These are phyloP conservation scores for Geotrichum fermentans DNA, from an alignment of 1,139 yeast species.

Conservation along the genomic window DNA sequence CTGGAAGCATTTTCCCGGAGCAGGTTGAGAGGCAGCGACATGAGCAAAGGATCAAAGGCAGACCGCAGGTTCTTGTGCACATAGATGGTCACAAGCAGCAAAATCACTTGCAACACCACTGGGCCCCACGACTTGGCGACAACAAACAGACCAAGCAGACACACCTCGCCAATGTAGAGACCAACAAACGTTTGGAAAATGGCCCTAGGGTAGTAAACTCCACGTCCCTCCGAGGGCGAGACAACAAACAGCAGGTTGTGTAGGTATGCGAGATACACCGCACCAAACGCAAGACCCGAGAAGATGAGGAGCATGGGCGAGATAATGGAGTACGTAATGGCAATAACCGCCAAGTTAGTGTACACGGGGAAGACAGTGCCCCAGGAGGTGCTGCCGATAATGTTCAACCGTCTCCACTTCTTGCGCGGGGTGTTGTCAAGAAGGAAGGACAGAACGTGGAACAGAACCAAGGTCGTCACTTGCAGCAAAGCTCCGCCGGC, in stretches of 20 bases:
- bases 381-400: conserved; percentile 65
- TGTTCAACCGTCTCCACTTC: conserved; percentile 69
- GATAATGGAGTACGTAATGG: conserved; percentile 73
- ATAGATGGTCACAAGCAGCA: conserved; percentile 58
- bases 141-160: conserved; percentile 77
- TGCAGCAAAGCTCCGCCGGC: conserved; percentile 80
- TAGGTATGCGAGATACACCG: conserved; percentile 72
- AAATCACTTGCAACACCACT: conserved; percentile 68
- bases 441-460: conserved; percentile 64
- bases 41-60: conserved; percentile 62
- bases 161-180: conserved; percentile 77
- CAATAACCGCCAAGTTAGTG: conserved; percentile 75
- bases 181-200: conserved; percentile 85
- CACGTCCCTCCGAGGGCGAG: conserved; percentile 68
- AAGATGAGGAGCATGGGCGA: conserved; percentile 74
- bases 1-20: conserved; percentile 11
- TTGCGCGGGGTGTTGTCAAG: conserved; percentile 83
- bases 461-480: conserved; percentile 64
- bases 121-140: conserved; percentile 97
- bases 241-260: conserved; percentile 75
- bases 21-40: conserved; percentile 58
- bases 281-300: conserved; percentile 60
- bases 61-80: conserved; percentile 55
- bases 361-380: conserved; percentile 86
- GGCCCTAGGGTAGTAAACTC: conserved; percentile 82